Conservation (phyloP, 805 yeast species). For the Suhomyces sp. region DNA sequence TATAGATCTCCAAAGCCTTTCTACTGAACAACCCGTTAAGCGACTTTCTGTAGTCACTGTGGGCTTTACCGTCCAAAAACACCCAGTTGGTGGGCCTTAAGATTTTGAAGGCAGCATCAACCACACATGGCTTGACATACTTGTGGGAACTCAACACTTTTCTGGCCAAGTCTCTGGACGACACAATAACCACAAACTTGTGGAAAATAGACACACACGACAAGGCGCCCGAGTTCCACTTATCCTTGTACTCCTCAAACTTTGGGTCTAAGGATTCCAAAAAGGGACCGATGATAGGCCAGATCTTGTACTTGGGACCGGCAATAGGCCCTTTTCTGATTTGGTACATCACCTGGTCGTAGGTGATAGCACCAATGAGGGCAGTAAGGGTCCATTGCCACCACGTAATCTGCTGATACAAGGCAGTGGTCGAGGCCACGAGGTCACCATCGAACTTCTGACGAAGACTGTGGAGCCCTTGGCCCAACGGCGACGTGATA, state of each 20-base stretch:
- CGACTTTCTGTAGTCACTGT: constrained; percentile 87
- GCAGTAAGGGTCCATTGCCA: constrained; percentile 49
- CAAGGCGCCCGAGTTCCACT: constrained; percentile 93
- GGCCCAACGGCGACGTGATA: constrained; percentile 3
- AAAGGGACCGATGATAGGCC: constrained; percentile 97
- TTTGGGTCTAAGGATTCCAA: constrained; percentile 93
- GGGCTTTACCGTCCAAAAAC: constrained; percentile 93
- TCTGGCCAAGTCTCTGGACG: constrained; percentile 82
- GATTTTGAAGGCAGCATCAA: constrained; percentile 93
- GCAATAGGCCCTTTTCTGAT: constrained; percentile 82
- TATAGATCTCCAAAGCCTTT: constrained; percentile 75
- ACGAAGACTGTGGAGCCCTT: constrained; percentile 2
- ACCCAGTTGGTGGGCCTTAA: constrained; percentile 98
- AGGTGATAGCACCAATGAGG: constrained; percentile 48
- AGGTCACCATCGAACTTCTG: constrained; percentile 5
- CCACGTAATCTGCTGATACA: constrained; percentile 43
- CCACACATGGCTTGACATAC: constrained; percentile 95
- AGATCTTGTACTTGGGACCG: constrained; percentile 82
- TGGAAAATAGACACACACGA: constrained; percentile 98
- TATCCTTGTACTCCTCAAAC: constrained; percentile 86
- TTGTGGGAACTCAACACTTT: constrained; percentile 81
- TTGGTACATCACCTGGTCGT: constrained; percentile 79
- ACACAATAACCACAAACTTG: constrained; percentile 93
- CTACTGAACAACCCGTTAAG: constrained; percentile 86
- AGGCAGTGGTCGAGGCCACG: constrained; percentile 11